Percentiles rank a stretch among this genome's conserved stretches.
phyloP scores from a whole-genome alignment of 2,329 filamentous ascomycete genomes.

The Colletotrichum gloeosporioides region DNA sequence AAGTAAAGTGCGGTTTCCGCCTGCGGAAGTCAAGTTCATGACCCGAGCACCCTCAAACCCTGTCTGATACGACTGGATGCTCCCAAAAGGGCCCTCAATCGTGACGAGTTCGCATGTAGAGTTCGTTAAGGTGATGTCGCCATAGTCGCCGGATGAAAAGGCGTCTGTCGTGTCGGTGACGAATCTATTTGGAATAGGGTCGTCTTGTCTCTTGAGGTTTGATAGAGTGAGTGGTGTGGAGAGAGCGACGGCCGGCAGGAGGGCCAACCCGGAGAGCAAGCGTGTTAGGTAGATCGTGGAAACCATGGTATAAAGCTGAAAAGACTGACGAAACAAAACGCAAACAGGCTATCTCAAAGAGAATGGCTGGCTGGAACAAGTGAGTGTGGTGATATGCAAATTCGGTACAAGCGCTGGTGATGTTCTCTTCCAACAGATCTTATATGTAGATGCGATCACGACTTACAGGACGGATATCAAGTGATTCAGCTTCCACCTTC shows the following conservation, averaged over 20 bases:
- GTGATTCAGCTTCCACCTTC: not conserved
- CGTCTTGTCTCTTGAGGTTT: not conserved
- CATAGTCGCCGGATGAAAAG: not conserved
- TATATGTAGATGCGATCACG: not conserved
- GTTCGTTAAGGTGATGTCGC: not conserved
- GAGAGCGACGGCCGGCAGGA: not conserved
- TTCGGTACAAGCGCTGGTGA: not conserved
- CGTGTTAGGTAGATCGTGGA: not conserved
- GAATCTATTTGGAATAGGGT: not conserved
- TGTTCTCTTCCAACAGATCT: not conserved
- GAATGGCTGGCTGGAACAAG: not conserved
- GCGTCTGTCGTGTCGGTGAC: not conserved
- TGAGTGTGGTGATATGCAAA: not conserved
- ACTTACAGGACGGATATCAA: not conserved
- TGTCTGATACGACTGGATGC: not conserved
- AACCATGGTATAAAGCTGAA: not conserved
- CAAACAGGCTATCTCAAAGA: not conserved
- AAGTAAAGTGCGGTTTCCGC: not conserved
- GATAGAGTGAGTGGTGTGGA: not conserved
- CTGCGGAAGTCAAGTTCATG: not conserved
- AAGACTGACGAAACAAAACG: not conserved
- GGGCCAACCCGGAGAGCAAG: not conserved
- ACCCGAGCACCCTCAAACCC: not conserved
- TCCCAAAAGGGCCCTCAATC: not conserved
- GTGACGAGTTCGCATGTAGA: not conserved